Base-by-base conservation (phyloP, 2,329 filamentous ascomycete genomes). In the Calonectria pauciramosa region DNA sequence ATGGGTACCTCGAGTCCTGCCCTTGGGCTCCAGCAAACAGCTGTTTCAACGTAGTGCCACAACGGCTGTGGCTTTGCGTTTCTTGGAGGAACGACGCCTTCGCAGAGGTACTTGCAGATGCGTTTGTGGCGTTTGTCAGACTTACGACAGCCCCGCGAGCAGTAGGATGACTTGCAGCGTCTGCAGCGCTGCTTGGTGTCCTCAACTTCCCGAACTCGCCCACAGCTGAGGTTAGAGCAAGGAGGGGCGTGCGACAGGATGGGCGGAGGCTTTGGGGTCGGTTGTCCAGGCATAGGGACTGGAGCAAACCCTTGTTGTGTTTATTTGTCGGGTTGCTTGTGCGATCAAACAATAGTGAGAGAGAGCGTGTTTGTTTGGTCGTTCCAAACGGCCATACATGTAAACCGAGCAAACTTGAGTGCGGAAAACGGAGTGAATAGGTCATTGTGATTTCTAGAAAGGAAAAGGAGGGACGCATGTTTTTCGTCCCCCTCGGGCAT, bases 1-100 rank as follows among this genome's bases (percentile, higher is more conserved):
- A 84, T 76, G 44, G 75, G 71, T 10, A 75, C 67, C 1, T 77
- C 76, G 3, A 84, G 77, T 28, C 81, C 79, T 20, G 49, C 63
- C 26, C 75, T 67, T 2, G 74, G 78, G 13, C 69, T 71, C 69
- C 52, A 72, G 8, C 30, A 16, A 18, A 11, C 18, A 10, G 51
- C 49, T 4, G 8, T 26, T 13, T 56, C 41, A 10, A 26, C 52
- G 14, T 26, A 16, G 8, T 32, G 38, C 14, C 30, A 13, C 1
- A n/a, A 13, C 2, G 32, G 28, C 23, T 41, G 49, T 18, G 9
- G 16, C 13, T 23, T 30, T 23, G 13, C 10, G 44, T 41, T 14
- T 23, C 30, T 10, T 20, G 70, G 51, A n/a, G 32, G 63, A 9
- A 36, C n/a, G 9, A 68, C 70, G 13, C 41, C 64, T 8, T 36